These are phyloP conservation scores for Fusarium neocosmosporiellum DNA, from an alignment of 2,329 filamentous ascomycete species.

Conservation along the genomic window DNA sequence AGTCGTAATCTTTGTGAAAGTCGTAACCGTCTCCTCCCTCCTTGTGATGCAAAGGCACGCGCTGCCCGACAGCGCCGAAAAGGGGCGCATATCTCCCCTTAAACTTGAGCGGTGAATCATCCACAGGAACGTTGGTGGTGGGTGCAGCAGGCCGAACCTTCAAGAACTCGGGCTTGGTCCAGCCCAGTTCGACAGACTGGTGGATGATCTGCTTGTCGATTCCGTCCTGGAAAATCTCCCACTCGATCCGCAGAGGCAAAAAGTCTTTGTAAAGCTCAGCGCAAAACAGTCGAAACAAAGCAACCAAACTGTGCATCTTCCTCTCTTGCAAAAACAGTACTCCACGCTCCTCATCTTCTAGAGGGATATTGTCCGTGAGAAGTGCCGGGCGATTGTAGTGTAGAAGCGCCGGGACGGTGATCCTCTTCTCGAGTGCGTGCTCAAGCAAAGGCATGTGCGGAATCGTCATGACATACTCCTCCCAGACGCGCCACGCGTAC, in stretches of 20 bases:
- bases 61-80: neutral
- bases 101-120: neutral
- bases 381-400: slow-evolving; percentile 36
- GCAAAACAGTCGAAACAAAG: slow-evolving; percentile 26
- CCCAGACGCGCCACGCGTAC: slow-evolving; percentile 32
- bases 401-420: slow-evolving; percentile 19
- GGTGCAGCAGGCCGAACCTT: neutral
- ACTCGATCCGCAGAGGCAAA: slow-evolving; percentile 39
- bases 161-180: slow-evolving; percentile 7
- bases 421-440: slow-evolving; percentile 15
- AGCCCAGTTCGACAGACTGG: slow-evolving; percentile 13
- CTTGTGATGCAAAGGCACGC: neutral
- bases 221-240: slow-evolving; percentile 37
- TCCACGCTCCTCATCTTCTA: slow-evolving; percentile 27
- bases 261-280: slow-evolving; percentile 32
- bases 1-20: neutral
- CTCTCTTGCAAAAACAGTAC: slow-evolving; percentile 28
- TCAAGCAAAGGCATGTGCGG: slow-evolving; percentile 15
- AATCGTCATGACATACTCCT: slow-evolving; percentile 23
- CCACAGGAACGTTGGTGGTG: neutral
- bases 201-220: slow-evolving; percentile 28
- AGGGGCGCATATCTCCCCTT: neutral
- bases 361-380: slow-evolving; percentile 36
- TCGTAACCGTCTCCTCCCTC: neutral
- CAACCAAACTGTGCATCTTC: neutral